Evolutionary conservation across 208 protist genomes (phyloP).

Genomic region (Leishmania arabica): DNA sequence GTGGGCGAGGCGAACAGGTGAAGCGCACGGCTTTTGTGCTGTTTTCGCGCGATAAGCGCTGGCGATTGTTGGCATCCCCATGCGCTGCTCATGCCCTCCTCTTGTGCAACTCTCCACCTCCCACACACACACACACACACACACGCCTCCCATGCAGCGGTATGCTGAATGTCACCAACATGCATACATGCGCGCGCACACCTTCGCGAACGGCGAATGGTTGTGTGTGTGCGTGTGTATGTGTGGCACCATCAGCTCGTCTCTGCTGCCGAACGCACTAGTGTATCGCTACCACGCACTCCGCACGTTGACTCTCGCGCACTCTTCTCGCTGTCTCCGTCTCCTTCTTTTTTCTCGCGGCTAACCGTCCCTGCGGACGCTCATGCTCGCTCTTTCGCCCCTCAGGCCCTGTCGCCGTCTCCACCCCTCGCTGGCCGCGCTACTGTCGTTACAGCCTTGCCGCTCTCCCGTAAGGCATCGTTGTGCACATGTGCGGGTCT

Average conservation of each 20-base stretch:
- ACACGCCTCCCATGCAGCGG: too few relatives aligned
- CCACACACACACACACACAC: too few relatives aligned
- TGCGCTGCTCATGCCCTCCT: too few relatives aligned
- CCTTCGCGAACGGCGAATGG: too few relatives aligned
- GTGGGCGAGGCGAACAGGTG: not conserved
- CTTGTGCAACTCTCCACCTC: not conserved
- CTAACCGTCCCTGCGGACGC: not conserved
- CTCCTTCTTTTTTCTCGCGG: not conserved
- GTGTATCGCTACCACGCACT: not conserved
- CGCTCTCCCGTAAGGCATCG: not conserved
- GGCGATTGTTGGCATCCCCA: not conserved
- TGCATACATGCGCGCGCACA: not conserved
- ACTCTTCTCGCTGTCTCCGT: not conserved
- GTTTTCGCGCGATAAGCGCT: not conserved
- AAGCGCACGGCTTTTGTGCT: not conserved
- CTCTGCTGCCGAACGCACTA: not conserved
- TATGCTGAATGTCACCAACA: not conserved
- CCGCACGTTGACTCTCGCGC: not conserved
- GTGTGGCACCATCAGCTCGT: not conserved
- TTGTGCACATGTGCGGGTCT: not conserved
- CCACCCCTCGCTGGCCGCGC: not conserved
- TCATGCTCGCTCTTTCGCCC: not conserved
- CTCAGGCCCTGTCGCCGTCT: not conserved
- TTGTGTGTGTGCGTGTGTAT: not conserved
- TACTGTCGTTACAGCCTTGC: not conserved